Base-by-base conservation (phyloP, 2,329 filamentous ascomycete genomes). In the Scortechinia acanthostroma region DNA sequence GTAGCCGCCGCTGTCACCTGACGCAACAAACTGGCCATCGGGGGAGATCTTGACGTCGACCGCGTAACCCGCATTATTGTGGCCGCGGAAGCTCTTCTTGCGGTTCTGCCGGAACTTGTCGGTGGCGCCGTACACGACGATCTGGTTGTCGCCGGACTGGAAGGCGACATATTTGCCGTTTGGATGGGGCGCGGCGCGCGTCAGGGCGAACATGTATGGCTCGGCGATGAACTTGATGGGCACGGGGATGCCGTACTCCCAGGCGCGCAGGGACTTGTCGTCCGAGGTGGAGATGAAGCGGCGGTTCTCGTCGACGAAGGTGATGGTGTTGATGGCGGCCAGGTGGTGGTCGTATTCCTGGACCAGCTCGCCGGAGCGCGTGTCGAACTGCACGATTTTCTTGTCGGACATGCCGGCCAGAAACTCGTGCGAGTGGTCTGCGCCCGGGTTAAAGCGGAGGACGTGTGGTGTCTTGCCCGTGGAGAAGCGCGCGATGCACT, bases 261-360 rank as follows among this genome's bases (percentile, higher is more conserved):
- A 98, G 1, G 91, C 91, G 49, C 93, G 85, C 20, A 98, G 76
- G 4, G 86, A 91, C 64, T 96, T 95, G 70, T 98, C 93, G 70
- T 98, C 93, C 0, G 89, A 95, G 1, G 94, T 98, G 21, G 91
- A 95, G 71, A 98, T 93, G 74, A 98, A 98, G 33, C 94, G 86
- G 25, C 91, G 83, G 63, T 91, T 89, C 48, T 94, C 83, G 61
- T 98, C 93, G 52, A 94, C 89, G 64, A 97, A 98, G 3, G 88
- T 93, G 53, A 98, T 88, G 6, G 93, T 97, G 68, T 98, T 98
- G 70, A 98, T 85, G 20, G 93, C 89, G n/a, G 90, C 93, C 50
- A 98, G 71, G 62, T 98, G 93, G 64, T 98, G 93, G 59, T 98
- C 91, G 67, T 98, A 98, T 69, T 97, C 93, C 60, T 98, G 94